Evolutionary conservation across 371 early-diverging fungal species (phyloP).

Genomic region (Conidiobolus coronatus): DNA sequence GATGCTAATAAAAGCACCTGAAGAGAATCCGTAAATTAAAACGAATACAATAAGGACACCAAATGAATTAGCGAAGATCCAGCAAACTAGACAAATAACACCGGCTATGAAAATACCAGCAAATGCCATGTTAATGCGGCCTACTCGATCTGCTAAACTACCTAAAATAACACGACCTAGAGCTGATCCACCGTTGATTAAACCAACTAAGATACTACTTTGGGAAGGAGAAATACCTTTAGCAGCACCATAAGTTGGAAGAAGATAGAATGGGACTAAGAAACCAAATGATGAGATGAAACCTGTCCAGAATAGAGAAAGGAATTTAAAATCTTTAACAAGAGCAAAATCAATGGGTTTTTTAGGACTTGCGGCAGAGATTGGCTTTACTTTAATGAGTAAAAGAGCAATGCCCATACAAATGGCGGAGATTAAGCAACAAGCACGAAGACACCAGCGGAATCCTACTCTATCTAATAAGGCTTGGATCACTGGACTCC

Average conservation of each 20-base stretch:
- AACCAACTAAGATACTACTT: constrained; percentile 23
- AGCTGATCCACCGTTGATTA: constrained; percentile 27
- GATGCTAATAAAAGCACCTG: constrained; percentile 22
- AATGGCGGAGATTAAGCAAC: constrained; percentile 8
- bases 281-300: background rate
- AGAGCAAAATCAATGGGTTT: constrained; percentile 8
- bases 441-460: constrained; percentile 29
- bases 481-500: constrained; percentile 31
- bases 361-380: constrained; percentile 3
- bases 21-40: constrained; percentile 24
- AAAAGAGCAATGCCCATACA: constrained; percentile 13
- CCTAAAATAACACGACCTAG: constrained; percentile 41
- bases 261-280: background rate
- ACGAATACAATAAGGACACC: constrained; percentile 21
- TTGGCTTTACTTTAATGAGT: background rate
- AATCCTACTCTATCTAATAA: constrained; percentile 27
- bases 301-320: background rate
- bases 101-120: constrained; percentile 16
- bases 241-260: background rate
- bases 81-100: constrained; percentile 25
- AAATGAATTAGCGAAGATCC: constrained; percentile 26
- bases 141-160: constrained; percentile 28
- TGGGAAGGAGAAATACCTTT: constrained; percentile 10
- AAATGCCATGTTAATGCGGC: constrained; percentile 25
- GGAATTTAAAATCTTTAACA: background rate